Base-by-base conservation (phyloP, 371 early-diverging fungal genomes). In the Catenaria anguillulae region DNA sequence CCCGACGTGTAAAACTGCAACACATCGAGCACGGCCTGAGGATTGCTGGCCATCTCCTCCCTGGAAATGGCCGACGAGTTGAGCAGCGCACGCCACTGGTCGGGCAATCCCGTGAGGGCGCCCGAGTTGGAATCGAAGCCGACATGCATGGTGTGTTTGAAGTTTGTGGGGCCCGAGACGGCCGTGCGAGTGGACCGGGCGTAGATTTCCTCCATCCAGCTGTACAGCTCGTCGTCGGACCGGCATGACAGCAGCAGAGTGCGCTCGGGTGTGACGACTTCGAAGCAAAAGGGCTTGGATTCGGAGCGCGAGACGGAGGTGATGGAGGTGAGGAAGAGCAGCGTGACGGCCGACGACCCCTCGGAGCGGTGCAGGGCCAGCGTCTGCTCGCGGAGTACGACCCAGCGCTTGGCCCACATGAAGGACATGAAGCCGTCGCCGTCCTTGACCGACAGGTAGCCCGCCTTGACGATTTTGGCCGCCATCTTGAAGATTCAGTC, bases 201-300 rank as follows among this genome's bases (percentile, higher is more conserved):
- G 73, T 93, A 93, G 68, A 95, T 86, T 63, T 88, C 89, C 67
- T 94, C 94, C 83, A 93, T 87, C 96, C 94, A 94, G 36, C 89
- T 82, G 70, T 96, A 96, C 35, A 96, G 75, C 65, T 96, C 94
- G 65, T 91, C 92, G 71, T 96, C 96, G 72, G 80, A 89, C 72
- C 83, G 85, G 73, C 89, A 90, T 26, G 88, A 79, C 8, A 50
- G 29, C 48, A 96, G 73, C 71, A 80, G 89, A 70, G 86, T 91
- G 45, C 84, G 80, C 58, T 90, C 92, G 71, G 84, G 87, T 33
- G 92, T 89, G 35, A 80, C 79, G 45, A 95, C 78, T 68, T 92
- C 92, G 66, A 95, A 85, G 68, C 92, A 92, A 71, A 88, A 89
- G 33, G 85, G 79, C 70, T 89, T 89, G 55, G 86, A 67, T 46